A percentile compares a stretch with the other conserved stretches of the same genome.
These are phyloP conservation scores for Trichoderma erinaceum DNA, from an alignment of 495 filamentous ascomycete species.

Conservation along the genomic window DNA sequence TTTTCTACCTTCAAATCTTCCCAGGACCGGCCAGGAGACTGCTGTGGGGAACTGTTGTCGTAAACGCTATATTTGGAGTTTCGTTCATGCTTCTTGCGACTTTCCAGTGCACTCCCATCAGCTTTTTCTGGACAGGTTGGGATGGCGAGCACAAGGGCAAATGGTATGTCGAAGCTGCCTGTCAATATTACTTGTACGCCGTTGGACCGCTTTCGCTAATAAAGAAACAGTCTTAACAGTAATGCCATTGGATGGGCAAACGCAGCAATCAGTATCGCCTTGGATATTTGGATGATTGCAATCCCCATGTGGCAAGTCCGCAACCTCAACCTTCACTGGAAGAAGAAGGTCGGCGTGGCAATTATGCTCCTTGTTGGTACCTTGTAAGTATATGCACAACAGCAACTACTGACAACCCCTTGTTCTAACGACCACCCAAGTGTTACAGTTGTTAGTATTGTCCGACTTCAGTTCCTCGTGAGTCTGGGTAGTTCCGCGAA, in stretches of 20 bases:
- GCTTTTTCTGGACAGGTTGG: slow-evolving; percentile 34
- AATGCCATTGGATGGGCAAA: slow-evolving; percentile 43
- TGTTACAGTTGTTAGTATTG: slow-evolving; percentile 26
- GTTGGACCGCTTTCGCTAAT: neutral
- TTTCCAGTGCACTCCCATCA: slow-evolving; percentile 37
- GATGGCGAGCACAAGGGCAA: slow-evolving; percentile 19
- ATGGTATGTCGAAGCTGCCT: neutral
- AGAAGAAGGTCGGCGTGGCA: slow-evolving; percentile 37
- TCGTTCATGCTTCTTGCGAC: slow-evolving; percentile 34
- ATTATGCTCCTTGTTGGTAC: slow-evolving; percentile 42
- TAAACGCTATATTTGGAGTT: slow-evolving; percentile 20
- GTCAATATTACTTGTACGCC: neutral
- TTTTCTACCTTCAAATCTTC: slow-evolving; percentile 40
- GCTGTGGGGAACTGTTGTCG: slow-evolving; percentile 23
- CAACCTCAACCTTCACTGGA: slow-evolving; percentile 31
- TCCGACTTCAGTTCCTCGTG: slow-evolving; percentile 21
- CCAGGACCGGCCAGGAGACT: slow-evolving; percentile 14
- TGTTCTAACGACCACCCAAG: slow-evolving; percentile 9
- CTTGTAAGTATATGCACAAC: neutral
- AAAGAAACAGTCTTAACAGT: slow-evolving; percentile 28
- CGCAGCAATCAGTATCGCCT: slow-evolving; percentile 42
- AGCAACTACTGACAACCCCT: neutral
- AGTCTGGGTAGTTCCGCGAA: slow-evolving; percentile 14
- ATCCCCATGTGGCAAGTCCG: slow-evolving; percentile 39
- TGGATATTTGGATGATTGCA: slow-evolving; percentile 43